phyloP scores from a whole-genome alignment of 2,329 filamentous ascomycete species.

The Xylariaceae sp. region DNA sequence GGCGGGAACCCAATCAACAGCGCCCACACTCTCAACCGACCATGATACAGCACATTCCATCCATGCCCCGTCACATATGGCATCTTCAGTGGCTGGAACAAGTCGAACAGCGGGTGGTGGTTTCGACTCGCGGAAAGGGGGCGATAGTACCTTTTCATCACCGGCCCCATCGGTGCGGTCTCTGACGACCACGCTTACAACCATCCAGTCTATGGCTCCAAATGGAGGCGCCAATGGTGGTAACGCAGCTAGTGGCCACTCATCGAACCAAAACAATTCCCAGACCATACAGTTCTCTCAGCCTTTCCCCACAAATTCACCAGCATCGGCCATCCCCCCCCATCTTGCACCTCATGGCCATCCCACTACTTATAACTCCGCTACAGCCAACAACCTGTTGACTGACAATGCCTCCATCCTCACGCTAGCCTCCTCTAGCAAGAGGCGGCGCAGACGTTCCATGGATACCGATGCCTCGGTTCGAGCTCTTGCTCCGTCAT shows the following conservation, averaged over 20 bases:
- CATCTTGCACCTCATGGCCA: slow-evolving; percentile 64
- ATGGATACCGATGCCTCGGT: slow-evolving; percentile 88
- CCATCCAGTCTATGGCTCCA: slow-evolving; percentile 76
- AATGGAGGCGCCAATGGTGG: slow-evolving; percentile 50
- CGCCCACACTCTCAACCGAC: slow-evolving; percentile 84
- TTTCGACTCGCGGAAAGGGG: slow-evolving; percentile 71
- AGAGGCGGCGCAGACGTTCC: slow-evolving; percentile 76
- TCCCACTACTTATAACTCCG: slow-evolving; percentile 76
- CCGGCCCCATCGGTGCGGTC: slow-evolving; percentile 81
- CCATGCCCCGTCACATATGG: slow-evolving; percentile 74
- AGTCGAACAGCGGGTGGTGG: slow-evolving; percentile 71
- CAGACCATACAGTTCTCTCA: slow-evolving; percentile 68
- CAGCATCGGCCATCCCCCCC: slow-evolving; percentile 73
- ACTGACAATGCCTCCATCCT: slow-evolving; percentile 87
- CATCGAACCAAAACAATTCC: slow-evolving; percentile 50
- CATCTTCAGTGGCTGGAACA: slow-evolving; percentile 73
- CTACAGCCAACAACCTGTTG: slow-evolving; percentile 80
- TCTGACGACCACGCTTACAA: slow-evolving; percentile 82
- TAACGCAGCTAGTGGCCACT: slow-evolving; percentile 45
- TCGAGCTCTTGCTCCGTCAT: slow-evolving; percentile 81
- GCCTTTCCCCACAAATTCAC: slow-evolving; percentile 67
- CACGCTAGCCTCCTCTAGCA: slow-evolving; percentile 82
- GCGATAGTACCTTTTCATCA: slow-evolving; percentile 79
- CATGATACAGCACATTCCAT: slow-evolving; percentile 77
- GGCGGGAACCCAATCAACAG: slow-evolving; percentile 73